Conservation (phyloP, 1,284 basidiomycete species). For the Puccinia hordei region DNA sequence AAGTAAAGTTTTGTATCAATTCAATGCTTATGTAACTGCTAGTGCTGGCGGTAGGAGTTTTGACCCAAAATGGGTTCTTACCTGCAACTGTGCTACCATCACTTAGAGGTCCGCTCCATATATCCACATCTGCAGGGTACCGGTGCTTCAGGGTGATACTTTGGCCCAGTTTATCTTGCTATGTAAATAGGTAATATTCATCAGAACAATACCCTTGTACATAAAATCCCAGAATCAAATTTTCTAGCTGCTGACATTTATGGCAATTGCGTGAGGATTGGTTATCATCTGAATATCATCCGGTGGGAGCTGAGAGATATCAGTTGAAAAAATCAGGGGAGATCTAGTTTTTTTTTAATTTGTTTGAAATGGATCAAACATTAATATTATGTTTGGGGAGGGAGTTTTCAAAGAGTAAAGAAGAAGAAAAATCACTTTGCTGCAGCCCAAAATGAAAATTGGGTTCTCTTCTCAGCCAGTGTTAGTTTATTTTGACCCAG, state of each 20-base stretch:
- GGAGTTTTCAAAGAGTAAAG: too few species aligned
- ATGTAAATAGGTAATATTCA: neutral
- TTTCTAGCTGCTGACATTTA: conserved; percentile 32
- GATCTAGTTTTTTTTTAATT: conserved; percentile 8
- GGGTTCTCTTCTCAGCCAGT: neutral
- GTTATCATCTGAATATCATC: conserved; percentile 7
- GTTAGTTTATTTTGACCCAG: conserved; percentile 2
- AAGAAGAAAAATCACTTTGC: conserved; percentile 33
- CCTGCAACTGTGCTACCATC: conserved; percentile 48
- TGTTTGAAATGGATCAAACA: neutral
- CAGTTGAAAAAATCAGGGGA: conserved; percentile 34
- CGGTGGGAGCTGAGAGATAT: neutral
- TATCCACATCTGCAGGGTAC: conserved; percentile 37
- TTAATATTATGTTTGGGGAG: neutral
- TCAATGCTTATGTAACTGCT: neutral
- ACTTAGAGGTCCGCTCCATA: conserved; percentile 39
- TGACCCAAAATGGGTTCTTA: neutral
- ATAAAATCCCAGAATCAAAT: neutral
- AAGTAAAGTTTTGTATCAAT: neutral
- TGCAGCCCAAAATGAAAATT: conserved; percentile 34
- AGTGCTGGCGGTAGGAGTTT: neutral
- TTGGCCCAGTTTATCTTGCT: conserved; percentile 49
- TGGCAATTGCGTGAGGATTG: conserved; percentile 19
- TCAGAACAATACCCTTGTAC: neutral
- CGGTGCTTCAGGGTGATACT: conserved; percentile 37